A percentile compares a stretch with the other conserved stretches of the same genome.
Conservation (phyloP, 768 basidiomycete genomes). For the Suillus cothurnatus region DNA sequence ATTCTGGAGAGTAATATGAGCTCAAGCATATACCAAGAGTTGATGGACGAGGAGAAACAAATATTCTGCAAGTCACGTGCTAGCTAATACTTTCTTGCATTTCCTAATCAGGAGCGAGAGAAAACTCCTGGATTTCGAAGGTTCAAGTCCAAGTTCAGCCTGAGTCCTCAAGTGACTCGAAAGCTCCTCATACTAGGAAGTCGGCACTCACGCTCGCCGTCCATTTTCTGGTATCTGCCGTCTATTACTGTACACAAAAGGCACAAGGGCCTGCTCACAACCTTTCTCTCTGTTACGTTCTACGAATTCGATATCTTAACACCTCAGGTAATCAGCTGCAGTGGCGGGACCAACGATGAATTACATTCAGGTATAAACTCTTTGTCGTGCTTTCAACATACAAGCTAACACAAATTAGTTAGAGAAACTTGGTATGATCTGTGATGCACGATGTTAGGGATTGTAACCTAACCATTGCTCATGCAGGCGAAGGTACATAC, state of each 20-base stretch:
- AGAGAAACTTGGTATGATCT: constrained; percentile 77
- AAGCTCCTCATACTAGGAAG: background rate
- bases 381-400: background rate
- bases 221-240: background rate
- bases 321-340: background rate
- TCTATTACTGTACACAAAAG: background rate
- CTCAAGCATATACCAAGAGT: constrained; percentile 6
- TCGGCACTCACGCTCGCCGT: background rate
- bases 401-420: constrained; percentile 47
- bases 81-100: background rate
- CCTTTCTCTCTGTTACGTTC: background rate
- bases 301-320: background rate
- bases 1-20: background rate
- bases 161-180: background rate
- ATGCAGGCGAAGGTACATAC: constrained; percentile 85
- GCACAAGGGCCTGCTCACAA: background rate
- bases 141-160: no score
- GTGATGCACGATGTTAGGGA: background rate
- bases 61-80: constrained; percentile 16
- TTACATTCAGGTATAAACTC: constrained; percentile 57
- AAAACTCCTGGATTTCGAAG: background rate
- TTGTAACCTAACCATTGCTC: constrained; percentile 6
- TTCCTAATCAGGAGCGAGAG: constrained; percentile 1
- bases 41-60: constrained; percentile 11
- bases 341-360: constrained; percentile 41